These are phyloP conservation scores for Diutina neorugosa DNA, from an alignment of 1,139 yeast species.

Conservation along the genomic window DNA sequence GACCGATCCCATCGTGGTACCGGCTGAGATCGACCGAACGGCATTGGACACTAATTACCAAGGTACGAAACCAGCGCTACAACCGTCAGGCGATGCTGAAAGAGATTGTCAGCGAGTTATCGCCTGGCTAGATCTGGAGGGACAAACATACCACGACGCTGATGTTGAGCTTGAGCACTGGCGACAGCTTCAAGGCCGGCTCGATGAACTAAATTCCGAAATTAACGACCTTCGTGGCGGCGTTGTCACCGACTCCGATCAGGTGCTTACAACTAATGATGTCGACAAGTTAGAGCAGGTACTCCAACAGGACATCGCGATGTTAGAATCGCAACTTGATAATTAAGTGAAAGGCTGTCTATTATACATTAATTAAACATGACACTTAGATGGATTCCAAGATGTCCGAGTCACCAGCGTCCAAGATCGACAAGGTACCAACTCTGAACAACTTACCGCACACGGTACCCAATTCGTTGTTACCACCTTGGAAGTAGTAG, in stretches of 20 bases:
- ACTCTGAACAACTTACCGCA: constrained; percentile 99
- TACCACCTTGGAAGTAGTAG: constrained; percentile 99
- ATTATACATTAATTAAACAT: not conserved
- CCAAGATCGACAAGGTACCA: constrained; percentile 91
- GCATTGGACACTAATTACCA: not conserved
- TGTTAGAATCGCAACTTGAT: not conserved
- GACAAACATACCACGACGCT: not conserved
- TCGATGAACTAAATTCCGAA: not conserved
- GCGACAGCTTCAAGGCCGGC: not conserved
- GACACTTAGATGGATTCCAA: constrained; percentile 35
- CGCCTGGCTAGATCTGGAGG: not conserved
- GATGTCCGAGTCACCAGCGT: constrained; percentile 99
- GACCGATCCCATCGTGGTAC: not conserved
- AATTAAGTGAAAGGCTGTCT: not conserved
- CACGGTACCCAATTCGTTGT: constrained; percentile 99
- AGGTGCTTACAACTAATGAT: not conserved
- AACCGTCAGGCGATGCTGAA: not conserved
- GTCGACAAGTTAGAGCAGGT: not conserved
- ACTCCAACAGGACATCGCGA: not conserved
- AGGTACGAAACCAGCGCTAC: not conserved
- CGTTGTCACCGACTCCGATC: not conserved
- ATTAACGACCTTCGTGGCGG: not conserved
- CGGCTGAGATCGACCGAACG: not conserved
- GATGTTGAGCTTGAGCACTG: not conserved
- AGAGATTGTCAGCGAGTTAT: not conserved